Evolutionary conservation across 768 basidiomycete genomes (phyloP).

Genomic region (Antrodiella citrinella): DNA sequence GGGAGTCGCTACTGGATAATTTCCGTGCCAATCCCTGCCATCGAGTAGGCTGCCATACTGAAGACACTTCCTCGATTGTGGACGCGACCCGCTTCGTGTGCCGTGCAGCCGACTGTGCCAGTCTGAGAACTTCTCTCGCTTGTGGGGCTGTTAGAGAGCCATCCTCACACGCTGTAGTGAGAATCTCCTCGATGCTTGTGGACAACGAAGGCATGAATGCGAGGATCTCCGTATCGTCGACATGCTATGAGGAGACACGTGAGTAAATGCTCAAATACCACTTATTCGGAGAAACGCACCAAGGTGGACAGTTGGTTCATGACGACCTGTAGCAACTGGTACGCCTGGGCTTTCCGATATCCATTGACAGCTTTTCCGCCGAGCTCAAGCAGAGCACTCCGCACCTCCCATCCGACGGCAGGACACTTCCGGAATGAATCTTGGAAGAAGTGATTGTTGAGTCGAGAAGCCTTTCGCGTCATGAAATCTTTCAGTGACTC

Average conservation of each 20-base stretch:
- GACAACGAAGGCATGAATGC: conserved; percentile 46
- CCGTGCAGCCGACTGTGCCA: conserved; percentile 56
- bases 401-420: conserved; percentile 54
- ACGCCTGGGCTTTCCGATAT: conserved; percentile 69
- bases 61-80: conserved; percentile 21
- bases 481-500: conserved; percentile 68
- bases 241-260: conserved; percentile 22
- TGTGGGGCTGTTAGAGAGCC: conserved; percentile 48
- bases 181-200: conserved; percentile 37
- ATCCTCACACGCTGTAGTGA: conserved; percentile 42
- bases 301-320: conserved; percentile 43
- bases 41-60: conserved; percentile 50
- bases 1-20: conserved; percentile 45
- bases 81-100: conserved; percentile 45
- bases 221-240: conserved; percentile 32
- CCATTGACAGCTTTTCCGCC: conserved; percentile 58
- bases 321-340: conserved; percentile 62
- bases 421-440: conserved; percentile 70
- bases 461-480: conserved; percentile 69
- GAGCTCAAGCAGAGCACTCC: conserved; percentile 48
- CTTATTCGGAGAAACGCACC: conserved; percentile 24
- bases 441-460: conserved; percentile 68
- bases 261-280: no score
- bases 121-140: conserved; percentile 73
- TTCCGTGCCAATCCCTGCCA: conserved; percentile 46